phyloP scores from a whole-genome alignment of 2,329 filamentous ascomycete genomes.

The Penicillium sp. region DNA sequence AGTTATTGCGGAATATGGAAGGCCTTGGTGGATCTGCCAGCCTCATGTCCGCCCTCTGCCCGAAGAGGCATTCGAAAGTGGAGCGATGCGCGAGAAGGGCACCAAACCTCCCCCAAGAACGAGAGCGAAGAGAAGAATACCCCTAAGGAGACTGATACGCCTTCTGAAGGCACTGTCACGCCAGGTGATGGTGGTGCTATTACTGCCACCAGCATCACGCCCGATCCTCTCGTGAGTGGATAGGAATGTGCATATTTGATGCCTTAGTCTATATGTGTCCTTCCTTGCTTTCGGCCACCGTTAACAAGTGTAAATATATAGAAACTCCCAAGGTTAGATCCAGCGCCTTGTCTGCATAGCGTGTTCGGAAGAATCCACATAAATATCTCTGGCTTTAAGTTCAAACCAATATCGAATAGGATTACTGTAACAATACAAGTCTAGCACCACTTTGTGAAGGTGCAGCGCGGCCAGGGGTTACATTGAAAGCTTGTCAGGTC shows the following conservation, averaged over 20 bases:
- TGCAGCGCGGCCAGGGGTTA: too few species aligned
- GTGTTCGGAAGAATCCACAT: background rate
- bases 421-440: background rate
- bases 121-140: conserved; percentile 16
- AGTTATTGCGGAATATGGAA: conserved; percentile 68
- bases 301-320: background rate
- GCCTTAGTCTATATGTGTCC: background rate
- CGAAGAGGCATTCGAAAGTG: conserved; percentile 80
- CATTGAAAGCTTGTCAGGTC: too few species aligned
- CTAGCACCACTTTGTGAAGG: too few species aligned
- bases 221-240: conserved; percentile 32
- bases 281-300: background rate
- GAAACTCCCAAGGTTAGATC: background rate
- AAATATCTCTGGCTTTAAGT: background rate
- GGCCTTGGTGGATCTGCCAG: conserved; percentile 89
- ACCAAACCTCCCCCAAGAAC: conserved; percentile 43
- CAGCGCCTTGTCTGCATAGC: background rate
- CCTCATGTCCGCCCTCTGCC: conserved; percentile 83
- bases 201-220: conserved; percentile 22
- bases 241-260: conserved; percentile 8
- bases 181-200: conserved; percentile 12
- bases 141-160: background rate
- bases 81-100: conserved; percentile 71
- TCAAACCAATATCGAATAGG: background rate
- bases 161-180: conserved; percentile 12